These are phyloP conservation scores for Thelonectria blattea DNA, from an alignment of 2,329 filamentous ascomycete species.

Conservation along the genomic window DNA sequence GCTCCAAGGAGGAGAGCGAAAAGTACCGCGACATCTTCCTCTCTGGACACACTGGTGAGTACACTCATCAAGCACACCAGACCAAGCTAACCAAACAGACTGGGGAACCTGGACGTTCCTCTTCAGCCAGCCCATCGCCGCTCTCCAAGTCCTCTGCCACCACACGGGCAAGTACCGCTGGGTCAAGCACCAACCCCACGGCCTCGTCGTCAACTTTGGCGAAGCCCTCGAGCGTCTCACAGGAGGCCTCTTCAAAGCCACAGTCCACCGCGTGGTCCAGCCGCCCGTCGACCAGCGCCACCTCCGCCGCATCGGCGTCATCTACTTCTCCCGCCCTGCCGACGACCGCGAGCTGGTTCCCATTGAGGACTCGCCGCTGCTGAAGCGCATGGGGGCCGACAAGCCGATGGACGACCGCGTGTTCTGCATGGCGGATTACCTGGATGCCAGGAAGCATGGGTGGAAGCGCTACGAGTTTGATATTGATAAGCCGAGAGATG, in stretches of 20 bases:
- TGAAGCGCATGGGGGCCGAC: slow-evolving; percentile 38
- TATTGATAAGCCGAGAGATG: slow-evolving; percentile 30
- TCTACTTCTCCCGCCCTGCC: slow-evolving; percentile 48
- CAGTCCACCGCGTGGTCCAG: slow-evolving; percentile 39
- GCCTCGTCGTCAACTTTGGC: slow-evolving; percentile 48
- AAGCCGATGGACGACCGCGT: slow-evolving; percentile 39
- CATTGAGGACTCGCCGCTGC: slow-evolving; percentile 42
- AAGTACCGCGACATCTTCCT: slow-evolving; percentile 47
- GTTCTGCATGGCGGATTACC: slow-evolving; percentile 39
- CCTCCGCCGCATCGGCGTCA: slow-evolving; percentile 45
- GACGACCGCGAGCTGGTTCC: slow-evolving; percentile 46
- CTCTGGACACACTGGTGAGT: slow-evolving; percentile 44
- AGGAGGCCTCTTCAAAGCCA: slow-evolving; percentile 42
- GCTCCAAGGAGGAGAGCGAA: slow-evolving; percentile 43
- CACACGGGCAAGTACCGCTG: slow-evolving; percentile 45
- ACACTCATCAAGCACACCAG: not conserved
- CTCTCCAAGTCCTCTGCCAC: slow-evolving; percentile 45
- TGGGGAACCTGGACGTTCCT: slow-evolving; percentile 49
- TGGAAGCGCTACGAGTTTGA: slow-evolving; percentile 41
- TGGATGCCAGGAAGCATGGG: slow-evolving; percentile 40
- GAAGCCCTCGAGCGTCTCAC: slow-evolving; percentile 40
- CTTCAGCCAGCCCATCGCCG: slow-evolving; percentile 48
- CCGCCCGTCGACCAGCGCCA: slow-evolving; percentile 45
- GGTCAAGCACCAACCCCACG: slow-evolving; percentile 44
- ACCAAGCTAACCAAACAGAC: slow-evolving; percentile 31